Percentiles rank a stretch among this genome's conserved stretches.
Conservation (phyloP, 805 yeast species). For the Metschnikowia peoriensis region DNA sequence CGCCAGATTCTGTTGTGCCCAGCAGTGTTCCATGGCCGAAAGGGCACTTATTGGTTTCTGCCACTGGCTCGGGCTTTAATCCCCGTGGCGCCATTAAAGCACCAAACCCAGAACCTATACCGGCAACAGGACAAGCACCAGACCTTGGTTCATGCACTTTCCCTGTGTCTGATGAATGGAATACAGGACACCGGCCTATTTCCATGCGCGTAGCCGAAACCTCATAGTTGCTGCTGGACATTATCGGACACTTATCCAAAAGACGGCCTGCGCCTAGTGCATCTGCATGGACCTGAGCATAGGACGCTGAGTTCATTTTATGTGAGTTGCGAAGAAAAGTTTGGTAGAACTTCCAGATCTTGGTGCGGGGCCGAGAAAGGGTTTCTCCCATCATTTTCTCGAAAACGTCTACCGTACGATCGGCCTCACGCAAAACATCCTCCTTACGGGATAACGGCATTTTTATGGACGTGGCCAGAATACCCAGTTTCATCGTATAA, state of each 20-base stretch:
- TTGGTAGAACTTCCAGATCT: constrained; percentile 41
- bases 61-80: not conserved
- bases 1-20: not conserved
- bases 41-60: not conserved
- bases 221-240: constrained; percentile 32
- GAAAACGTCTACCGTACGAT: constrained; percentile 13
- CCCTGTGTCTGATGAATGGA: not conserved
- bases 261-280: constrained; percentile 17
- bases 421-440: constrained; percentile 15
- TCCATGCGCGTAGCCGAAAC: constrained; percentile 18
- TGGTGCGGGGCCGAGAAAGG: constrained; percentile 14
- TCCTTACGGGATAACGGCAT: constrained; percentile 13
- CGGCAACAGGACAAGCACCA: not conserved
- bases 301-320: constrained; percentile 27
- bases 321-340: constrained; percentile 33
- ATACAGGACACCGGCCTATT: constrained; percentile 20
- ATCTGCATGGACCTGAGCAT: constrained; percentile 27
- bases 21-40: constrained; percentile 1
- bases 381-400: constrained; percentile 9
- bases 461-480: not conserved
- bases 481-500: not conserved
- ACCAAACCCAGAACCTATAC: not conserved
- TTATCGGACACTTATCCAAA: constrained; percentile 18
- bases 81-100: not conserved
- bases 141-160: not conserved